Base-by-base conservation (phyloP, 805 yeast species). In the Cyberlindnera suaveolens region DNA sequence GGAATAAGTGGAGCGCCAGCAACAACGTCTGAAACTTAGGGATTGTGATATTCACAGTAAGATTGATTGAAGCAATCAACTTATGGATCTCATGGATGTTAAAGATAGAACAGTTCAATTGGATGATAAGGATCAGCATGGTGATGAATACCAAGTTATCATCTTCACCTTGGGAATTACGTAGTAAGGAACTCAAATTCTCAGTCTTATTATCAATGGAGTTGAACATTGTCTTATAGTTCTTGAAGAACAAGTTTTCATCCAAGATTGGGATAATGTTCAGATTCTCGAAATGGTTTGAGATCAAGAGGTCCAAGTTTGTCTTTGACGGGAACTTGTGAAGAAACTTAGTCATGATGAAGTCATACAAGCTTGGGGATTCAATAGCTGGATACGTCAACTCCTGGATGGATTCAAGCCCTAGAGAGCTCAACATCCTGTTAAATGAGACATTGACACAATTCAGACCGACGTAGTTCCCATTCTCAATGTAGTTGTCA, bases 51-150 rank as follows among this genome's bases (percentile, higher is more conserved):
- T 52, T 50, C 30, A 51, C 38, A 14, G 52, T 45, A 14, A 48
- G 41, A 11, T 54, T 47, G 34, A 52, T 34, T 5, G 48, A 47
- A 13, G 50, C 45, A 13, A 58, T 39, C 14, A 58, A 38, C 36
- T 51, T 50, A 36, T 58, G 59, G 20, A 58, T 52, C 26, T 58
- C 61, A 40, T 56, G 58, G 27, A 58, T 49, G n/a, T 53, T 51
- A 41, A 56, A 58, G 13, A 56, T 54, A 3, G 61, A 57, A 31
- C 59, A 52, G 41, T 57, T 57, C 27, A 58, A 43, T 33, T 58
- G 61, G 26, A 57, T 56, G 11, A 58, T 54, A 3, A 77, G 64
- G 65, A 80, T 74, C 45, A 80, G 66, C 2, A 39, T 41, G 10
- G 46, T 30, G 5, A 50, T 45, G 26, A 50, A 50, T 10, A 46